phyloP scores from a whole-genome alignment of 331 rosid species.

The Saraca asoca region DNA sequence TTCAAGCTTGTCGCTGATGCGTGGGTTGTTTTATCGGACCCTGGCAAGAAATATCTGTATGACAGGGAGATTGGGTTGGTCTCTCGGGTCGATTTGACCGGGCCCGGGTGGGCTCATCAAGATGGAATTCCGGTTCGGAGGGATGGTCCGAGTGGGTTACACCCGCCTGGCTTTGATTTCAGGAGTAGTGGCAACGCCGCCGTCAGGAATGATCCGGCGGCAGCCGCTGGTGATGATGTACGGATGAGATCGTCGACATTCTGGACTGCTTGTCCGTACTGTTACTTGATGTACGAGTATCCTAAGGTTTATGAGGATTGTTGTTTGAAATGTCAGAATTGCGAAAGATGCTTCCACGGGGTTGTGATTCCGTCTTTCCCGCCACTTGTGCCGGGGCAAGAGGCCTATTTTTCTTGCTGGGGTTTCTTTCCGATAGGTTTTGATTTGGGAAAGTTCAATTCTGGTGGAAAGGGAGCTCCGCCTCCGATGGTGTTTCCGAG shows the following conservation, averaged over 20 bases:
- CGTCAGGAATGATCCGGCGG: neutral
- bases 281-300: conserved; percentile 72
- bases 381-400: conserved; percentile 69
- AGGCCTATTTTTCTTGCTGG: conserved; percentile 79
- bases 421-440: conserved; percentile 80
- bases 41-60: conserved; percentile 49
- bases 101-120: conserved; percentile 51
- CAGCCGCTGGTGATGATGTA: too few relatives aligned
- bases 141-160: too few relatives aligned
- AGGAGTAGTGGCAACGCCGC: conserved; percentile 19
- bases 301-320: conserved; percentile 71
- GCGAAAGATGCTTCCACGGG: conserved; percentile 72
- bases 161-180: too few relatives aligned
- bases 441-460: conserved; percentile 26
- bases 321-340: conserved; percentile 83
- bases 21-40: conserved; percentile 77
- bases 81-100: conserved; percentile 55
- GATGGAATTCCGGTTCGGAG: conserved; percentile 44
- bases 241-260: conserved; percentile 36
- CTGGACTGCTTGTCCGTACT: conserved; percentile 97
- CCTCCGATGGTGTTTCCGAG: conserved; percentile 41
- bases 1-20: conserved; percentile 82
- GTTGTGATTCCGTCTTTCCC: conserved; percentile 55
- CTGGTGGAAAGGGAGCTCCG: conserved; percentile 42
- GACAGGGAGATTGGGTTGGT: conserved; percentile 61